Conservation (phyloP, 257 asterid species). For the Solanum bulbocastanum region DNA sequence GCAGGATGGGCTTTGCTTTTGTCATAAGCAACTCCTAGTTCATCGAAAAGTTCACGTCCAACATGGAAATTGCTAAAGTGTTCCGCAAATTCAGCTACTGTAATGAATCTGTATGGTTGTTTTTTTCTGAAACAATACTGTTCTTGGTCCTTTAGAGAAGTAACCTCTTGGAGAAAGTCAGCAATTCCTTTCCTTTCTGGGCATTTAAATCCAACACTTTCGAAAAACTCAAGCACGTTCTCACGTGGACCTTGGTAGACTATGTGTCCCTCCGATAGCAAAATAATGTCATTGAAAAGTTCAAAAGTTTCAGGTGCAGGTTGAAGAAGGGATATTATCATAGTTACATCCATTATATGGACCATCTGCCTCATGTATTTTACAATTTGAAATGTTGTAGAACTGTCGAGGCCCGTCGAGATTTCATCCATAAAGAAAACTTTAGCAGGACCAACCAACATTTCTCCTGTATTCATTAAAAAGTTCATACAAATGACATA, state of each 20-base stretch:
- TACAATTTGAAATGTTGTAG: slow-evolving; percentile 76
- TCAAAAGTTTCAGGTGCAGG: slow-evolving; percentile 91
- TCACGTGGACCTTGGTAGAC: slow-evolving; percentile 88
- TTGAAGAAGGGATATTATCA: slow-evolving; percentile 90
- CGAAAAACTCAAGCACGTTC: slow-evolving; percentile 68
- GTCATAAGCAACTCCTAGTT: slow-evolving; percentile 61
- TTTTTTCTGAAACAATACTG: slow-evolving; percentile 75
- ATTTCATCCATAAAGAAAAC: slow-evolving; percentile 97
- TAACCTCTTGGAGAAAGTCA: slow-evolving; percentile 91
- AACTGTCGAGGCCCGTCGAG: slow-evolving; percentile 94
- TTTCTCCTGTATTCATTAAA: slow-evolving; percentile 53
- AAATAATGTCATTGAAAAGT: slow-evolving; percentile 76
- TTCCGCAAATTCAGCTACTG: slow-evolving; percentile 59
- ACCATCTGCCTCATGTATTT: slow-evolving; percentile 94
- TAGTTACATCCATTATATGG: slow-evolving; percentile 82
- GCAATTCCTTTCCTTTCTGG: slow-evolving; percentile 92
- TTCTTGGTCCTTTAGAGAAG: slow-evolving; percentile 78
- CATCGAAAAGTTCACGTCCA: slow-evolving; percentile 58
- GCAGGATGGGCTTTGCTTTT: slow-evolving; percentile 68
- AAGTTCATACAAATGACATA: not conserved
- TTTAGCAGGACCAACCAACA: slow-evolving; percentile 94
- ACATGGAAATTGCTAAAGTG: slow-evolving; percentile 53
- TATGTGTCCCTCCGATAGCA: slow-evolving; percentile 72
- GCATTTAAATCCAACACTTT: slow-evolving; percentile 82
- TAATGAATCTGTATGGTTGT: slow-evolving; percentile 47